phyloP scores from a whole-genome alignment of 352 stramenopile species.

The Globisporangium ultimum region DNA sequence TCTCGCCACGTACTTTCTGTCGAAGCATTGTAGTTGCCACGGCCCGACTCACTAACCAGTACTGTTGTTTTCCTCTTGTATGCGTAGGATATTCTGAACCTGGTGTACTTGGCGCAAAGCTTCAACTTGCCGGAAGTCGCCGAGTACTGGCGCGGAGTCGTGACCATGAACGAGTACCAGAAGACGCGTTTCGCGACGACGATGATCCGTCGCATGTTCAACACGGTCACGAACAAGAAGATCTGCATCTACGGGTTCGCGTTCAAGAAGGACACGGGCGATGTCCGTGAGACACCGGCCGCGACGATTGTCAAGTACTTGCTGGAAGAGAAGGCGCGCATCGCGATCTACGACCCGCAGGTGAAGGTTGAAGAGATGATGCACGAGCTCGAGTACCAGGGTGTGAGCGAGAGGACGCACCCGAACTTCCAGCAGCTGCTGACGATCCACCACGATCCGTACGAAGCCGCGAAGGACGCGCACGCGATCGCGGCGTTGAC shows the following conservation, averaged over 20 bases:
- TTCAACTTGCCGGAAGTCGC: constrained; percentile 98
- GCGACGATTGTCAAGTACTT: constrained; percentile 97
- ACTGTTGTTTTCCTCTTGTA: constrained; percentile 18
- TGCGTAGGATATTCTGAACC: constrained; percentile 96
- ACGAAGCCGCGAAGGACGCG: constrained; percentile 90
- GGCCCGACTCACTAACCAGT: too few species aligned
- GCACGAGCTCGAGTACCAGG: constrained; percentile 78
- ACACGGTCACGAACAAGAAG: constrained; percentile 99
- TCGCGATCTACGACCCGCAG: constrained; percentile 98
- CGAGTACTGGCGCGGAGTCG: constrained; percentile 99
- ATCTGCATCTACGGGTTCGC: constrained; percentile 99
- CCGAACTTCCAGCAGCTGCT: constrained; percentile 86
- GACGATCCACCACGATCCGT: constrained; percentile 78
- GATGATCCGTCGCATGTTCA: constrained; percentile 99
- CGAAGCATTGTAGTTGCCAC: too few species aligned
- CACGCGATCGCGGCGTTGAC: constrained; percentile 95
- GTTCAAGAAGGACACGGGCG: constrained; percentile 99
- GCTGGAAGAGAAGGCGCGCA: constrained; percentile 93
- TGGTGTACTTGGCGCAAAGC: constrained; percentile 98
- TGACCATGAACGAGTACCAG: constrained; percentile 99
- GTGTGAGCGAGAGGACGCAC: constrained; percentile 88
- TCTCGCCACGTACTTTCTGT: too few species aligned
- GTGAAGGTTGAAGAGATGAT: constrained; percentile 95
- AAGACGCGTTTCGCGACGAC: constrained; percentile 98
- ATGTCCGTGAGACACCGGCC: constrained; percentile 97